phyloP scores from a whole-genome alignment of 2,329 filamentous ascomycete species.

The Geoglossum cookeanum region DNA sequence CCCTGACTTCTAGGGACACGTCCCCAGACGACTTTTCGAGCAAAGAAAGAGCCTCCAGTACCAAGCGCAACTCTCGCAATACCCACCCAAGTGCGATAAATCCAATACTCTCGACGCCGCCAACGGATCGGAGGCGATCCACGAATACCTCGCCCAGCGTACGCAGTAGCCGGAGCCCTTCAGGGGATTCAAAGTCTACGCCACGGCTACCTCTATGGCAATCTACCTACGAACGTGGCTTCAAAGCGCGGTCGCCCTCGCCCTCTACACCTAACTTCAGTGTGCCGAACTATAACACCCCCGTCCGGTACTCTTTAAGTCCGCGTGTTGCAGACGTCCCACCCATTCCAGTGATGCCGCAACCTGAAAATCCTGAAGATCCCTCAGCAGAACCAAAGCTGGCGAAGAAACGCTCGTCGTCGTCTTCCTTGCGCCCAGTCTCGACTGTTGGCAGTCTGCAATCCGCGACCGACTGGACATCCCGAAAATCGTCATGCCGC shows the following conservation, averaged over 20 bases:
- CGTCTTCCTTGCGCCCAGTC: neutral
- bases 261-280: neutral
- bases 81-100: neutral
- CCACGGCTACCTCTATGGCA: neutral
- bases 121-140: neutral
- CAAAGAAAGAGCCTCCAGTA: neutral
- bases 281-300: constrained; percentile 1
- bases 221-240: neutral
- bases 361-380: neutral
- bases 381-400: neutral
- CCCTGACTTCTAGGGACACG: neutral
- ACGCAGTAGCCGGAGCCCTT: neutral
- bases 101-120: neutral
- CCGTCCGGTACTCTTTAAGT: neutral
- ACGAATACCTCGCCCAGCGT: neutral
- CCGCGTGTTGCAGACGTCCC: neutral
- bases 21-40: neutral
- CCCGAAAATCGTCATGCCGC: neutral
- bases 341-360: neutral
- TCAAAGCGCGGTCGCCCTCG: neutral
- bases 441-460: constrained; percentile 2
- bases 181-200: neutral
- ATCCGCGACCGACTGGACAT: neutral
- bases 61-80: neutral
- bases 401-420: neutral